These are phyloP conservation scores for Syncephalastrum racemosum DNA, from an alignment of 371 early-diverging fungal genomes.

Conservation along the genomic window DNA sequence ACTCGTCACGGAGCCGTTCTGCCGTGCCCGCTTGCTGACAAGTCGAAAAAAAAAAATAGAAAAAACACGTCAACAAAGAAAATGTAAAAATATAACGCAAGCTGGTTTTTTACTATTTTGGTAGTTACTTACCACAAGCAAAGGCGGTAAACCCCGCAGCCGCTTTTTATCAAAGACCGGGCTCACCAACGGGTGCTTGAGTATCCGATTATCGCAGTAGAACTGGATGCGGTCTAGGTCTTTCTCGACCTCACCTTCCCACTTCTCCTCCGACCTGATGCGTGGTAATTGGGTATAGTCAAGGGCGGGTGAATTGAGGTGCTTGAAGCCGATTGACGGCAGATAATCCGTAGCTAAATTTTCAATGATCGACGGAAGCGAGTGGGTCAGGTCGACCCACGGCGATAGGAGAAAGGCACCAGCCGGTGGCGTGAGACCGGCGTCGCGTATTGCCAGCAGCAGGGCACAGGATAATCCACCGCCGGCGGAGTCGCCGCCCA, in stretches of 20 bases:
- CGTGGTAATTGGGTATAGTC: constrained; percentile 37
- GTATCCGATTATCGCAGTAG: constrained; percentile 49
- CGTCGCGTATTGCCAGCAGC: constrained; percentile 53
- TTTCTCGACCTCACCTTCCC: constrained; percentile 12
- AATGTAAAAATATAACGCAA: not conserved
- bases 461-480: constrained; percentile 57
- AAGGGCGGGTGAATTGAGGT: constrained; percentile 36
- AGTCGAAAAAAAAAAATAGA: not conserved
- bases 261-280: constrained; percentile 1
- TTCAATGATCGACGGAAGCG: constrained; percentile 60
- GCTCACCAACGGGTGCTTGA: constrained; percentile 51
- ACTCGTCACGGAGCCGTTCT: constrained; percentile 70
- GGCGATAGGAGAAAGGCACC: constrained; percentile 49
- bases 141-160: constrained; percentile 41
- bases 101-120: not conserved
- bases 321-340: constrained; percentile 56
- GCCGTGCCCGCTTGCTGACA: constrained; percentile 63
- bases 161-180: constrained; percentile 45
- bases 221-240: constrained; percentile 52
- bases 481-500: constrained; percentile 86
- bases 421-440: constrained; percentile 48
- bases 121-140: constrained; percentile 40
- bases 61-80: not conserved
- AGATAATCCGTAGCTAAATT: constrained; percentile 64
- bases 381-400: constrained; percentile 63